Evolutionary conservation across 768 basidiomycete species (phyloP), one percentile per base, ranked within the genome.

Genomic region (Xerocomellus amylosporus): DNA sequence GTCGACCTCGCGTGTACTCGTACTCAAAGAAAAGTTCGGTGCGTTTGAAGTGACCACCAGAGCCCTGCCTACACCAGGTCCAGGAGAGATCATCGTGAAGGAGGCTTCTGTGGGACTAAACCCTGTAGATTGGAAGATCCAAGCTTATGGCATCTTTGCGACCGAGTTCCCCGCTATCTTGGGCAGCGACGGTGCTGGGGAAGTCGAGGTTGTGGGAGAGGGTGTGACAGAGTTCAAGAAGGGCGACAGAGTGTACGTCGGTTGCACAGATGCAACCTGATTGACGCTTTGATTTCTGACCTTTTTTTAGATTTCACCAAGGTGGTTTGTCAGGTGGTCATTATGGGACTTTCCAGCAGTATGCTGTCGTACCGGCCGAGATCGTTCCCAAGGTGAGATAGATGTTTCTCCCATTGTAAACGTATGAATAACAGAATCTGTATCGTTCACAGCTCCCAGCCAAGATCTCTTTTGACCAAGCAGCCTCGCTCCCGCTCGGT

Each of bases 51-150:
- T 62, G 9, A 46, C 55, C 42, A 44, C 55, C 34, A 64, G 40
- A 44, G 34, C 51, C 12, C 4, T 36, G 0, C 58, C 59, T 8
- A n/a, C 40, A 19, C 79, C 80, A 0, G 74, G 75, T 0, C 68
- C 73, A 1, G 74, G 74, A 24, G 77, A 80, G 49, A 49, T 81
- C 33, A 69, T 81, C 42, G 66, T 80, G 58, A 76, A 74, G 58
- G 63, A 77, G 33, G 52, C 69, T 33, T 63, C 79, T 2, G 69
- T 75, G 0, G 73, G 68, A 9, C 55, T 81, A 20, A 79, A 81
- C 55, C 80, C 81, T 5, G 58, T 73, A 9, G 80, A 83, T 50
- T 67, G 67, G 67, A 70, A 63, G 47, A 58, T 67, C 8, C 67
- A 59, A 49, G 22, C 41, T 5, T 19, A 37, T 2, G 54, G 58